Base-by-base conservation (phyloP, 2,329 filamentous ascomycete species). In the Verticillium nonalfalfae region DNA sequence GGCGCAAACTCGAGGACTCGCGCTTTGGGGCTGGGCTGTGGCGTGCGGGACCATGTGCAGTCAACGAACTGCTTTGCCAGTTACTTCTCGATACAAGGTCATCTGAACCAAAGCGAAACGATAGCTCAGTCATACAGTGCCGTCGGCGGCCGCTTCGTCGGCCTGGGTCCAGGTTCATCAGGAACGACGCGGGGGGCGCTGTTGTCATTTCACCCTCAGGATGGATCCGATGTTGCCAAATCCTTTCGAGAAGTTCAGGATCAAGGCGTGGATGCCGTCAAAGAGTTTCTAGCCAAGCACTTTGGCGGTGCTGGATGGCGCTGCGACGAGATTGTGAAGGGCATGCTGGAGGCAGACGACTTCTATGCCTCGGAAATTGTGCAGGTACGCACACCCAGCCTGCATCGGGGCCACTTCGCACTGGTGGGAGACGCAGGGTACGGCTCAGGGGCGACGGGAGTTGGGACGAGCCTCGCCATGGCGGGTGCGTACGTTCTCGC, bases 351-450 rank as follows among this genome's bases (percentile, higher is more conserved):
- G 38, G 36, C 74, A 0, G 67, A 73, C 2, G 76, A 83, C 65
- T 82, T 83, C 60, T 83, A 83, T 65, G 73, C 74, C 57, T 73
- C 77, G 59, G 70, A 74, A 4, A 68, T 81, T 55, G 75, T 73
- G 0, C 74, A 79, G 36, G 76, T 86, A 35, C 77, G 76, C 52
- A 62, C 80, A 59, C 67, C 75, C 1, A 56, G 54, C 10, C 66
- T 74, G 58, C 78, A 71, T 3, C 71, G 71, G 0, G 76, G 78
- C 0, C 78, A 78, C 0, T 75, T 83, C n/a, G 75, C 74, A 1
- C 69, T 83, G 1, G 65, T 84, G 1, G 83, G 81, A 0, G 82
- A 86, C 59, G 79, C 83, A 5, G 81, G 72, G 64, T 77, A 74
- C 26, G 78, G 79, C 0, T 78, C 78, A 0, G 75, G 76, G 2